Evolutionary conservation across 2,329 filamentous ascomycete species (phyloP), one percentile per base, ranked within the genome.

Genomic region (Epichloe gansuensis): DNA sequence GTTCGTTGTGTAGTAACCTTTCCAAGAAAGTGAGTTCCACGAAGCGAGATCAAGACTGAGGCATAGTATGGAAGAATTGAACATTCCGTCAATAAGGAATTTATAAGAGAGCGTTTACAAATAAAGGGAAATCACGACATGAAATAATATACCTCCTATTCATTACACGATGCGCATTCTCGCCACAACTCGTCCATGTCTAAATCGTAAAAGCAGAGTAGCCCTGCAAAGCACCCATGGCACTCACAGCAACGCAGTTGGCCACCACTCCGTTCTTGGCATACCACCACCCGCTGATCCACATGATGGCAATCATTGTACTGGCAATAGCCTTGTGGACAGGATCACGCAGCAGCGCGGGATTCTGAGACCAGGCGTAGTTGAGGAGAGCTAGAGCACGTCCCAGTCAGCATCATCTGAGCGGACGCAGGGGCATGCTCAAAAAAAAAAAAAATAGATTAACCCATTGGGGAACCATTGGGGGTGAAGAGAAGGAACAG

Each of bases 21-120:
- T 15, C 55, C 55, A 65, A 47, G 63, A 65, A 25, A 64, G 59
- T 25, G 58, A 64, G n/a, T 44, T 44, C 65, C 6, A 58, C 53
- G 4, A 57, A 60, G 52, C 27, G 27, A 31, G 8, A 31, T 31
- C 27, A 9, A 31, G 27, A 31, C 27, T 9, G 27, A 9, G 8
- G 27, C 27, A 31, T 9, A 21, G 17, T 21, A 31, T 31, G 27
- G 27, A 9, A 31, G 27, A 4, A 31, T 31, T 31, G 27, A 4
- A 4, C 8, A 31, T 31, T 31, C 1, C 8, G 27, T 31, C 27
- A 9, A 31, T 9, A 9, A 9, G 8, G 1, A 9, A 31, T 31
- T 31, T 1, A 9, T 9, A 9, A 31, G 1, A 31, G 8, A 9
- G 8, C 8, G 27, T 31, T 31, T 9, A 9, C 9, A 11, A 31